Percentiles rank a stretch among this genome's conserved stretches.
phyloP scores from a whole-genome alignment of 768 basidiomycete species.

The Leccinum longicurvipes region DNA sequence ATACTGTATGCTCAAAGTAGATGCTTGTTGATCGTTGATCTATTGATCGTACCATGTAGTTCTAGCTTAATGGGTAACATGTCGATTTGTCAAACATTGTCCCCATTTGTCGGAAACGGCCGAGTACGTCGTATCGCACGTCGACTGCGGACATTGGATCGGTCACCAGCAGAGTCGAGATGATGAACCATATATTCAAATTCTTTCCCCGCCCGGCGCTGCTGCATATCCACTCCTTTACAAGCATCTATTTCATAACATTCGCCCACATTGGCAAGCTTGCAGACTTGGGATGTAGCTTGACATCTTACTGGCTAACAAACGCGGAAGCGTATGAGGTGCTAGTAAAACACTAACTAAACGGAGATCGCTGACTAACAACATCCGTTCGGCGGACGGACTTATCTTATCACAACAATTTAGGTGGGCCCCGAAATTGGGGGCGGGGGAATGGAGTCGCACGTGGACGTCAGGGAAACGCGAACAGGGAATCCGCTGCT shows the following conservation, averaged over 20 bases:
- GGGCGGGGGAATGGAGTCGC: not conserved
- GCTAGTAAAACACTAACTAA: no score
- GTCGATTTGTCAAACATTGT: not conserved
- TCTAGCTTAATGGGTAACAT: not conserved
- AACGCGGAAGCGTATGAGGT: not conserved
- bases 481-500: not conserved
- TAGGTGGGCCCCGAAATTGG: not conserved
- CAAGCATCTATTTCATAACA: not conserved
- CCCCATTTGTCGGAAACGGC: not conserved
- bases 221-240: not conserved
- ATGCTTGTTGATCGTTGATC: not conserved
- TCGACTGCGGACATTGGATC: not conserved
- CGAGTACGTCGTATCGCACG: not conserved
- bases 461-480: not conserved
- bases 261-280: not conserved
- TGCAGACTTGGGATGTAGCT: not conserved
- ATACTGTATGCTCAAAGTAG: not conserved
- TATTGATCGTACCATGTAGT: conserved; percentile 9
- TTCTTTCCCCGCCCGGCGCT: not conserved
- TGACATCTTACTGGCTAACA: not conserved
- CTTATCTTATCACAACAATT: not conserved
- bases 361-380: no score
- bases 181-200: not conserved
- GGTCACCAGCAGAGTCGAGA: not conserved
- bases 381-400: not conserved